Percentiles rank a stretch among this genome's conserved stretches.
Evolutionary conservation across 352 stramenopile genomes (phyloP).

Genomic region (Globisporangium irregulare): DNA sequence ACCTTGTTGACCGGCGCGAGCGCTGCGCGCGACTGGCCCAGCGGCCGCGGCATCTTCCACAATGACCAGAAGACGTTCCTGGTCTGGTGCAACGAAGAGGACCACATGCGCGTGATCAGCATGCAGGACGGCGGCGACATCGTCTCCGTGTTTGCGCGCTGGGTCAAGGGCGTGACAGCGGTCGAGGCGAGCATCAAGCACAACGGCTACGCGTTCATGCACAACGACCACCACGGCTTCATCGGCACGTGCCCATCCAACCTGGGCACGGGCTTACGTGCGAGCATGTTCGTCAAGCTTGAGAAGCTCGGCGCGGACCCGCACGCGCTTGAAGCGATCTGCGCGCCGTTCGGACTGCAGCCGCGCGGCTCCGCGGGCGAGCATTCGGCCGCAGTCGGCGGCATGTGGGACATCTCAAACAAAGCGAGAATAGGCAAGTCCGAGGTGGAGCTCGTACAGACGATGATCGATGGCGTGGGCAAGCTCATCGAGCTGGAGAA

Average conservation of each 20-base stretch:
- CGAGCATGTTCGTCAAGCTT: constrained; percentile 85
- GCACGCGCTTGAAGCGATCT: constrained; percentile 69
- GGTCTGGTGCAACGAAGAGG: constrained; percentile 87
- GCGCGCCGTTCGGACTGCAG: constrained; percentile 75
- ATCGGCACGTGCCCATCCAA: constrained; percentile 85
- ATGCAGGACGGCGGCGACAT: constrained; percentile 91
- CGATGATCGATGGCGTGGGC: constrained; percentile 93
- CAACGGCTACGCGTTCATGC: constrained; percentile 83
- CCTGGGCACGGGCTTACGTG: constrained; percentile 78
- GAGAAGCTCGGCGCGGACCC: constrained; percentile 69
- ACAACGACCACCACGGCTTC: constrained; percentile 86
- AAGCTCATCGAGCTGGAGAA: constrained; percentile 92
- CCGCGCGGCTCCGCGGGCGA: constrained; percentile 77
- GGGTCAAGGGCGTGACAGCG: constrained; percentile 78
- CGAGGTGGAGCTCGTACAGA: constrained; percentile 93
- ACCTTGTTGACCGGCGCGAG: constrained; percentile 81
- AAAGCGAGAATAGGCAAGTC: constrained; percentile 91
- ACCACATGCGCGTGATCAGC: constrained; percentile 89
- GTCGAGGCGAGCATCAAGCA: constrained; percentile 79
- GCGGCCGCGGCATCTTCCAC: constrained; percentile 90
- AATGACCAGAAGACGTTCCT: constrained; percentile 90
- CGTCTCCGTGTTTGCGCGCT: constrained; percentile 85
- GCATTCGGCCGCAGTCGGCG: constrained; percentile 71
- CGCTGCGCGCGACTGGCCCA: constrained; percentile 89
- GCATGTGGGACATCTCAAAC: constrained; percentile 94